A percentile compares a stretch with the other conserved stretches of the same genome.
Evolutionary conservation across 768 basidiomycete species (phyloP).

Genomic region (Pleurotus pulmonarius): DNA sequence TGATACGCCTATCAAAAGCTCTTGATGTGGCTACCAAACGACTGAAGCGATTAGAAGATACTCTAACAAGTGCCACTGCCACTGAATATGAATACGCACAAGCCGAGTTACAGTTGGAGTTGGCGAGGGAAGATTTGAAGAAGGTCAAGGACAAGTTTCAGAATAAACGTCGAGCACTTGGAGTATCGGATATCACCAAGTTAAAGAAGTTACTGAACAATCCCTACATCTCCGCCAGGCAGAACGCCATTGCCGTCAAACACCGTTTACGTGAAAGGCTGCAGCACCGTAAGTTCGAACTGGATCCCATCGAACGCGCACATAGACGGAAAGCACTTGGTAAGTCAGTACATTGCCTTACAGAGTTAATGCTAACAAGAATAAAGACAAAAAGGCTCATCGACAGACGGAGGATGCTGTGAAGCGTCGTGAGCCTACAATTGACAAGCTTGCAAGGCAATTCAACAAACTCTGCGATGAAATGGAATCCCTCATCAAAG

Average conservation of each 20-base stretch:
- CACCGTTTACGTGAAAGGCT: no score
- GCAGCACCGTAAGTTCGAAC: no score
- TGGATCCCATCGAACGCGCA: no score
- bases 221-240: no score
- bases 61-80: neutral
- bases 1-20: neutral
- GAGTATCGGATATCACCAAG: neutral
- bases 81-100: neutral
- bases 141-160: neutral
- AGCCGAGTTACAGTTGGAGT: neutral
- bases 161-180: neutral
- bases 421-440: conserved; percentile 14
- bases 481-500: conserved; percentile 13
- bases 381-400: conserved; percentile 10
- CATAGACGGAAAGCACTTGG: no score
- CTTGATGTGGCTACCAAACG: neutral
- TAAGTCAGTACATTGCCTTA: no score
- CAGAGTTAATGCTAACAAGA: no score
- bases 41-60: neutral
- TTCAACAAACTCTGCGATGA: conserved; percentile 20
- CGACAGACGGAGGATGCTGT: conserved; percentile 13
- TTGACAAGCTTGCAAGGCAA: conserved; percentile 8
- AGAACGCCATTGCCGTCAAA: no score
- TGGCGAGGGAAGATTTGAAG: neutral
- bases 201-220: neutral